A percentile compares a stretch with the other conserved stretches of the same genome.
phyloP scores from a whole-genome alignment of 2,329 filamentous ascomycete genomes.

The Diaporthe nobilis region DNA sequence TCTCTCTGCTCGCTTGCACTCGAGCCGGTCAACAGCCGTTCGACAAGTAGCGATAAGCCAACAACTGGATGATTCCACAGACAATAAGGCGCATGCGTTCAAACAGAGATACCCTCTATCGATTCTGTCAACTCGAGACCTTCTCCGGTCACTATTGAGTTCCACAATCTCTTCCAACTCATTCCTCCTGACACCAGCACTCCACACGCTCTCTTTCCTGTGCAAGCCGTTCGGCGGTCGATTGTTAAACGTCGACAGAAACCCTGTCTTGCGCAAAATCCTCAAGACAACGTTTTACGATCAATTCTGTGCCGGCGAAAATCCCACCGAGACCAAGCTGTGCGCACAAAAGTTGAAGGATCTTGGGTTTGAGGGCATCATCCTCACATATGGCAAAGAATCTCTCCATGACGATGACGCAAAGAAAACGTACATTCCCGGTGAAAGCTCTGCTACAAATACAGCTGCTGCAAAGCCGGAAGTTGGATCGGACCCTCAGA shows the following conservation, averaged over 20 bases:
- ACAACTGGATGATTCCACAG: neutral
- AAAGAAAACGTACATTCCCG: neutral
- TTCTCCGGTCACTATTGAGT: neutral
- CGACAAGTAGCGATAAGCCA: neutral
- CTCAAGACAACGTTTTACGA: neutral
- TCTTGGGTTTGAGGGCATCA: neutral
- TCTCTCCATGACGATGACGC: neutral
- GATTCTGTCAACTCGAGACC: neutral
- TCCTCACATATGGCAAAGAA: neutral
- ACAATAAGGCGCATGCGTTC: neutral
- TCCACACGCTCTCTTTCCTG: neutral
- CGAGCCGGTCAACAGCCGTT: neutral
- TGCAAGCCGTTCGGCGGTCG: neutral
- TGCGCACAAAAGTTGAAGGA: neutral
- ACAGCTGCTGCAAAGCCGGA: neutral
- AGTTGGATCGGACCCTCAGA: neutral
- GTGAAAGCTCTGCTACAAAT: too few species aligned
- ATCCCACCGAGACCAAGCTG: neutral
- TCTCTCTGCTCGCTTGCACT: neutral
- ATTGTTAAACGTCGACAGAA: neutral
- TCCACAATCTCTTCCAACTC: neutral
- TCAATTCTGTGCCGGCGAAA: neutral
- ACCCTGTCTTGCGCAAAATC: neutral
- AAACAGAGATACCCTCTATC: neutral
- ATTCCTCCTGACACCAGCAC: neutral